Evolutionary conservation across 371 early-diverging fungal species (phyloP).

Genomic region (Mortierella sp.): DNA sequence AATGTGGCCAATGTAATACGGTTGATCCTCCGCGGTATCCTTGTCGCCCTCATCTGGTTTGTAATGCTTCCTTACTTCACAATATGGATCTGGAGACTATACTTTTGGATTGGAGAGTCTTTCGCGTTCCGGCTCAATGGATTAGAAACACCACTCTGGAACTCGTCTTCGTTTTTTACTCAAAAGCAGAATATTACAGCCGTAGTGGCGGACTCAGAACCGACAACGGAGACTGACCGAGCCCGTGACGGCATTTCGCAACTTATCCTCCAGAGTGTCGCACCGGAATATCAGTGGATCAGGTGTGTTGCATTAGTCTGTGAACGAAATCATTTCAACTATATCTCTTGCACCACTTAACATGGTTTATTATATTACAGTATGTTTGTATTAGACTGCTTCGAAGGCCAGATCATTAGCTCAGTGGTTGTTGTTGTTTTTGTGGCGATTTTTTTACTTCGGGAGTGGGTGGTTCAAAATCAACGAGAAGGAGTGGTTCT

Average conservation of each 20-base stretch:
- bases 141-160: slow-evolving; percentile 43
- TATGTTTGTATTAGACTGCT: slow-evolving; percentile 80
- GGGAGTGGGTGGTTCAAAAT: slow-evolving; percentile 91
- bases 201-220: not conserved
- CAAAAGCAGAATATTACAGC: slow-evolving; percentile 20
- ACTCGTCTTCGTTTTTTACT: slow-evolving; percentile 37
- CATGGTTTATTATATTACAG: slow-evolving; percentile 43
- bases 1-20: slow-evolving; percentile 52
- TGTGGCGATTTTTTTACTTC: slow-evolving; percentile 82
- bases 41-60: slow-evolving; percentile 85
- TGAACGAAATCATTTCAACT: not conserved
- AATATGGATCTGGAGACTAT: slow-evolving; percentile 85
- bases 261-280: slow-evolving; percentile 19
- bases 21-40: slow-evolving; percentile 55
- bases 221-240: slow-evolving; percentile 10
- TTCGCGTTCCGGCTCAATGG: slow-evolving; percentile 59
- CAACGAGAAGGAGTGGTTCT: slow-evolving; percentile 55
- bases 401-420: slow-evolving; percentile 91
- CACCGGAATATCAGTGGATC: slow-evolving; percentile 44
- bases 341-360: not conserved
- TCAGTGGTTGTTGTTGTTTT: slow-evolving; percentile 81
- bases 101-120: slow-evolving; percentile 79
- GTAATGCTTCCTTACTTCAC: slow-evolving; percentile 85
- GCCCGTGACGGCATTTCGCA: slow-evolving; percentile 21
- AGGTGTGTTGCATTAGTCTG: slow-evolving; percentile 27